These are phyloP conservation scores for Microsporum canis DNA, from an alignment of 2,329 filamentous ascomycete genomes.

Conservation along the genomic window DNA sequence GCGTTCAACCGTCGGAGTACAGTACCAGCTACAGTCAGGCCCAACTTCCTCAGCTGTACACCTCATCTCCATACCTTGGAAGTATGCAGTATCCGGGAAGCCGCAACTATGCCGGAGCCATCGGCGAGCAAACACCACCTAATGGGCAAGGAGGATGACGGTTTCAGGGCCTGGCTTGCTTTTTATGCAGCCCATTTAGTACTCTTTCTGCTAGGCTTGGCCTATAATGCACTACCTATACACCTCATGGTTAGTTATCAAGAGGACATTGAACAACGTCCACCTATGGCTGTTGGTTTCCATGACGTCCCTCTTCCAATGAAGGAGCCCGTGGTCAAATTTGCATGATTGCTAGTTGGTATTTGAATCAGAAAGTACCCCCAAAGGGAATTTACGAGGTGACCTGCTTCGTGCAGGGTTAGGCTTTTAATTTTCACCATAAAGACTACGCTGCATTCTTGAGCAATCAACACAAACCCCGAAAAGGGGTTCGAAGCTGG, in stretches of 20 bases:
- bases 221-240: neutral
- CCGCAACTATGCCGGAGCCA: constrained; percentile 12
- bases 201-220: neutral
- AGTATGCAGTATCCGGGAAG: neutral
- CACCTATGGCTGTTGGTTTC: neutral
- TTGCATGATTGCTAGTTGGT: neutral
- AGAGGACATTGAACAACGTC: neutral
- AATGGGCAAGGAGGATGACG: constrained; percentile 40
- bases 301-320: neutral
- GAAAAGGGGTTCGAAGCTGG: neutral
- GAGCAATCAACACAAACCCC: neutral
- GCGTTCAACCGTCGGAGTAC: neutral
- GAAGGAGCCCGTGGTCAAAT: neutral
- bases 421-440: neutral
- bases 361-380: neutral
- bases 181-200: neutral
- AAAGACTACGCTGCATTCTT: neutral
- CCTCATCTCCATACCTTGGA: neutral
- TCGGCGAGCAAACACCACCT: constrained; percentile 36
- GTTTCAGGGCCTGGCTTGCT: neutral
- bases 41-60: neutral
- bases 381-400: neutral
- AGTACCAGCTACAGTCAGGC: neutral
- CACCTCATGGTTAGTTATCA: neutral
- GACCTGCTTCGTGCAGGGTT: neutral